A percentile compares a stretch with the other conserved stretches of the same genome.
Conservation (phyloP, 2,329 filamentous ascomycete species). For the Raffaelea arxii region DNA sequence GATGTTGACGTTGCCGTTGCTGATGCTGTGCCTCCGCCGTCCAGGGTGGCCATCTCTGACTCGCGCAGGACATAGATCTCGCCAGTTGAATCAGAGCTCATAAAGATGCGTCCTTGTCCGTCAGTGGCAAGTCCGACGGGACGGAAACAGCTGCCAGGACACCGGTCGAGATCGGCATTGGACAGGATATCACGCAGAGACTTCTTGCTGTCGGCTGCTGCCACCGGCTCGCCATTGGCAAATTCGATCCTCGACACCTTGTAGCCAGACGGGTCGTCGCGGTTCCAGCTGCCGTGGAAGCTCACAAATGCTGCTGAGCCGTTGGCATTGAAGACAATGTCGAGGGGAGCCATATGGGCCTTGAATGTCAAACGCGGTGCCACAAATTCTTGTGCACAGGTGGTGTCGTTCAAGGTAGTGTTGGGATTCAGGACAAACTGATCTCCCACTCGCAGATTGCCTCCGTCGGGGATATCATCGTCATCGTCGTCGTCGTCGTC, state of each 20-base stretch:
- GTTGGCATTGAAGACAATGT: conserved; percentile 54
- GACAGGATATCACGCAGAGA: conserved; percentile 43
- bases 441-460: conserved; percentile 31
- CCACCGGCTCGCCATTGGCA: conserved; percentile 29
- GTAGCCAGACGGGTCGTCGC: conserved; percentile 35
- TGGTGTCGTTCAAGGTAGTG: conserved; percentile 28
- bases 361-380: conserved; percentile 47
- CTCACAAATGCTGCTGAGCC: conserved; percentile 53
- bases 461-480: conserved; percentile 28
- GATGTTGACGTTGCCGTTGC: conserved; percentile 9
- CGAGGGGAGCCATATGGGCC: conserved; percentile 62
- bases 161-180: conserved; percentile 42
- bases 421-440: conserved; percentile 35
- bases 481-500: conserved; percentile 29
- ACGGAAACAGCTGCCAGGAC: conserved; percentile 49
- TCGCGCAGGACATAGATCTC: conserved; percentile 50
- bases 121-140: conserved; percentile 50
- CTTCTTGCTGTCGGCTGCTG: conserved; percentile 29
- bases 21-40: conserved; percentile 3
- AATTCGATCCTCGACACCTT: conserved; percentile 32
- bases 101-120: conserved; percentile 43
- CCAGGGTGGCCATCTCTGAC: conserved; percentile 12
- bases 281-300: conserved; percentile 61
- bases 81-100: conserved; percentile 53
- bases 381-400: conserved; percentile 32